Evolutionary conservation across 495 filamentous ascomycete genomes (phyloP).

Genomic region (Pseudoneurospora amorphoporcata): DNA sequence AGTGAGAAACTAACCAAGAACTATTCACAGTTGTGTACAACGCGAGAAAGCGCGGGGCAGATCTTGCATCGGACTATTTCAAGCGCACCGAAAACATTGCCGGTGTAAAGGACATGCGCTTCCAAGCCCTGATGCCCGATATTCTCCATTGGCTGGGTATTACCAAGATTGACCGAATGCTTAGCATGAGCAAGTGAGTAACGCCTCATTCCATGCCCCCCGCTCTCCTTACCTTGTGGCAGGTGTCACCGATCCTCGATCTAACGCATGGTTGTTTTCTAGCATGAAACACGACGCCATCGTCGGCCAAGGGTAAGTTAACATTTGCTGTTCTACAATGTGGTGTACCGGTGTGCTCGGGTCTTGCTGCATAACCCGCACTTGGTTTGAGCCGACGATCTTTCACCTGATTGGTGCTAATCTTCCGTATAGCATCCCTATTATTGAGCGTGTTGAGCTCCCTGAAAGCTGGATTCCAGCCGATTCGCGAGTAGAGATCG

Average conservation of each 20-base stretch:
- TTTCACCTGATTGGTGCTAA: conserved; percentile 10
- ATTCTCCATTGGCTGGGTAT: conserved; percentile 98
- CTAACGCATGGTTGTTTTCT: conserved; percentile 9
- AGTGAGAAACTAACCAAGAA: conserved; percentile 18
- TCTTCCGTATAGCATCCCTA: conserved; percentile 54
- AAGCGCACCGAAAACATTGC: conserved; percentile 94
- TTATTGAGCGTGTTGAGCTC: conserved; percentile 85
- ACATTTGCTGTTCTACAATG: not conserved
- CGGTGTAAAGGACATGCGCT: conserved; percentile 95
- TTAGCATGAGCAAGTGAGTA: conserved; percentile 91
- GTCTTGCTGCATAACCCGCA: conserved; percentile 6
- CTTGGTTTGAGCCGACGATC: not conserved
- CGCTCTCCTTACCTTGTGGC: not conserved
- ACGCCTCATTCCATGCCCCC: not conserved
- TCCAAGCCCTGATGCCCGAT: conserved; percentile 98
- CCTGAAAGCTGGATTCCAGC: conserved; percentile 90
- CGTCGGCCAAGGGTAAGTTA: conserved; percentile 69
- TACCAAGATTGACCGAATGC: conserved; percentile 96
- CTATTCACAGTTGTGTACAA: conserved; percentile 70
- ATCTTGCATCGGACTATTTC: conserved; percentile 95
- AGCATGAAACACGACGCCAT: conserved; percentile 99
- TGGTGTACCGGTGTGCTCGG: not conserved
- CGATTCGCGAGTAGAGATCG: conserved; percentile 94
- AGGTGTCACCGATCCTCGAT: not conserved
- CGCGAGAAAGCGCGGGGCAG: conserved; percentile 73